Base-by-base conservation (phyloP, 176 grass and related monocot genomes). In the Avena eriantha region DNA sequence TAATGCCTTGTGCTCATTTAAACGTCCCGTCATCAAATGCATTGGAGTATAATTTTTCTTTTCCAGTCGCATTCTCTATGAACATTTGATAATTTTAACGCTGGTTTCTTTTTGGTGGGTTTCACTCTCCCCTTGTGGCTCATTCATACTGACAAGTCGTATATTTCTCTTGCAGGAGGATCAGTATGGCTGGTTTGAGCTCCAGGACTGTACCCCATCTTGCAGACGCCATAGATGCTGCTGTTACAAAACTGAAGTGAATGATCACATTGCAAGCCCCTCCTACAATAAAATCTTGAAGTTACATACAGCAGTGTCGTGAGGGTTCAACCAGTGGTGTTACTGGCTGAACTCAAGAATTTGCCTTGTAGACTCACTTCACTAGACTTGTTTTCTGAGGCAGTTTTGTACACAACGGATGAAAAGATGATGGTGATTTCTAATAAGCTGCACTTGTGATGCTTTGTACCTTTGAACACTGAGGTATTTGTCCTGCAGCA, bases 161-260 rank as follows among this genome's bases (percentile, higher is more conserved):
- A 36, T 53, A 73, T 84, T 64, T 72, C 76, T 85, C 35, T 59
- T 90, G 82, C 97, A 99, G 97, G 97, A 93, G 97, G 82, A 99
- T 99, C 83, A 99, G 97, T 81, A 99, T 99, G 94, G 97, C 97
- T 45, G 97, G 97, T 83, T 89, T 99, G 77, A 96, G 50, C 88
- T 53, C 67, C 26, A 94, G 83, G 83, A 96, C 87, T 8, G 72
- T 96, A 19, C 85, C 90, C 21, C 87, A 88, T 73, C 94, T 99
- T 50, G 90, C 94, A 56, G 94, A 96, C 91, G 97, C 94, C 66
- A 99, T 99, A 53, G 87, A 99, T 77, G 92, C 94, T 19, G 94
- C 94, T 51, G 97, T 99, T n/a, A 90, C 87, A 43, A 84, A 85
- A 73, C 17, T 91, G 61, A 91, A 91, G 82, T 91, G 86, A 91